Base-by-base conservation (phyloP, 2,329 filamentous ascomycete genomes). In the Trichoderma cornu-damae region DNA sequence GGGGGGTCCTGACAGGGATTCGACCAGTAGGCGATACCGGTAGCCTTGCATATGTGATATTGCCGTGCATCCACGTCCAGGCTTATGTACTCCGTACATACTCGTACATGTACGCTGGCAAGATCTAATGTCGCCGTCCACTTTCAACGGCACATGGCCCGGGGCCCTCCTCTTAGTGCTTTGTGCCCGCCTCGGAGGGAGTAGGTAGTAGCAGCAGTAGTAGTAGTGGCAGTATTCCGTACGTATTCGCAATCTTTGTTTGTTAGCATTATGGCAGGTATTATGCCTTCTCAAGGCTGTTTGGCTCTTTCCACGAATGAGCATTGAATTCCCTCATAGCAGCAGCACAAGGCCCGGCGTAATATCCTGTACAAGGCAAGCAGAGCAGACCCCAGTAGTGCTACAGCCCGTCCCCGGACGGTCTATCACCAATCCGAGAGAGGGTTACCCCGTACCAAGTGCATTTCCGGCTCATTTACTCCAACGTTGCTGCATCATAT, bases 21-120 rank as follows among this genome's bases (percentile, higher is more conserved):
- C 16, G 20, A 8, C 40, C 22, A 47, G n/a, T n/a, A n/a, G 52
- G 52, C 47, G 52, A 55, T 44, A 52, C 49, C 49, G 49, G 49
- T 52, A 55, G 52, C 42, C 52, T 55, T 55, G 52, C 52, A 47
- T 55, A 55, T 55, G 52, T 55, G 52, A 47, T 55, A 47, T 55
- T 55, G 52, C 52, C 51, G 51, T 55, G 51, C 51, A 54, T 46
- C 51, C 40, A 46, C 35, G 34, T 28, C 28, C n/a, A 14, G 14
- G 42, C 42, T 22, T 30, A 32, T 18, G 20, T 34, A 24, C 44
- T 47, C 42, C 30, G 22, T 47, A n/a, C n/a, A n/a, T n/a, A n/a
- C n/a, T n/a, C n/a, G n/a, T n/a, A n/a, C n/a, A n/a, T n/a, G n/a
- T n/a, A 16, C 16, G 22, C 30, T 18, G 20, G 40, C 40, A 14